Conservation (phyloP, 495 filamentous ascomycete genomes). For the Penicillium angulare region DNA sequence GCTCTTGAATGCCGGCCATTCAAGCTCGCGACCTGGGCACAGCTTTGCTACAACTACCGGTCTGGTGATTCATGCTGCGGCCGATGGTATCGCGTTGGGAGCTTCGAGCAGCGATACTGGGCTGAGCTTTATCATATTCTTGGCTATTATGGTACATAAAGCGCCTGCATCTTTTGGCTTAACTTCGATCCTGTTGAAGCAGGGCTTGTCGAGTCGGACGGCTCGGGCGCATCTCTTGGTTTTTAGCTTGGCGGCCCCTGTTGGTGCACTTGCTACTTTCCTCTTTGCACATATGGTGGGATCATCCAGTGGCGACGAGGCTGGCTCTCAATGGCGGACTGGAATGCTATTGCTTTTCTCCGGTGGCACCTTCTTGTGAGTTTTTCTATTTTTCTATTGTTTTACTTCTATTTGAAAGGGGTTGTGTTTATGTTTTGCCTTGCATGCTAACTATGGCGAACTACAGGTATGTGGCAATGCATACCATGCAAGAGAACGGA, state of each 20-base stretch:
- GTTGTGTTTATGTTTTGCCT: too few relatives aligned
- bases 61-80: conserved; percentile 91
- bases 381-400: conserved; percentile 14
- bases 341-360: conserved; percentile 90
- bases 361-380: conserved; percentile 92
- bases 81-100: conserved; percentile 95
- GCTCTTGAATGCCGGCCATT: conserved; percentile 32
- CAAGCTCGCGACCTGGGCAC: conserved; percentile 32
- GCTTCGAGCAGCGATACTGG: conserved; percentile 74
- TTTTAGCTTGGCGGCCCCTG: conserved; percentile 87
- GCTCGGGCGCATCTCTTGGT: conserved; percentile 82
- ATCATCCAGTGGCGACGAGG: conserved; percentile 39
- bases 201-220: conserved; percentile 80
- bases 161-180: conserved; percentile 94
- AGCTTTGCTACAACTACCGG: conserved; percentile 79
- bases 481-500: conserved; percentile 89
- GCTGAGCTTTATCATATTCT: conserved; percentile 83
- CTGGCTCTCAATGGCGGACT: conserved; percentile 76
- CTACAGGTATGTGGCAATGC: conserved; percentile 92
- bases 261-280: conserved; percentile 84
- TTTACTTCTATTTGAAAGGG: too few relatives aligned
- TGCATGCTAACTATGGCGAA: conserved; percentile 9
- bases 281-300: conserved; percentile 71
- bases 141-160: conserved; percentile 97
- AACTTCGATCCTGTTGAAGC: conserved; percentile 82